Conservation (phyloP, 2,329 filamentous ascomycete genomes). For the Pyrenophora tritici-repentis region DNA sequence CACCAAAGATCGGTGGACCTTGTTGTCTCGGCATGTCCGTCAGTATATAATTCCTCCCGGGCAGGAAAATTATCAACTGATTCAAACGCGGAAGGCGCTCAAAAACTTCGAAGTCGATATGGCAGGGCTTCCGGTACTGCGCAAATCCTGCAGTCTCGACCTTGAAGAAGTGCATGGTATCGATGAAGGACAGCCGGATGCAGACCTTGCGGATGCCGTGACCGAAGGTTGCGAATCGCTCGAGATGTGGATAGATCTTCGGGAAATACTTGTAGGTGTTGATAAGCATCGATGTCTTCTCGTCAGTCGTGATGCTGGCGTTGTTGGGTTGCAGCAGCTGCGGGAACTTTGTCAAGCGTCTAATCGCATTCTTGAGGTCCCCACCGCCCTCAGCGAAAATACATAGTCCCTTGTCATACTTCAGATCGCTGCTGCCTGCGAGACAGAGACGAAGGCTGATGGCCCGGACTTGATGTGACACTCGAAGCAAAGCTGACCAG, state of each 20-base stretch:
- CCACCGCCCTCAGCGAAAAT: neutral
- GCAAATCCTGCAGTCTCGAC: slow-evolving; percentile 22
- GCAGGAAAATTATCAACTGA: slow-evolving; percentile 26
- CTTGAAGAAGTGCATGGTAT: slow-evolving; percentile 35
- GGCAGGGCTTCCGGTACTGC: neutral
- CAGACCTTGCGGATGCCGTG: slow-evolving; percentile 34
- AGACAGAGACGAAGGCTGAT: slow-evolving; percentile 31
- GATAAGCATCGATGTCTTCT: slow-evolving; percentile 6
- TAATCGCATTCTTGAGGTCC: slow-evolving; percentile 10
- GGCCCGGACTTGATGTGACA: slow-evolving; percentile 30
- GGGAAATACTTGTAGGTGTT: slow-evolving; percentile 25
- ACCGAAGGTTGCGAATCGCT: slow-evolving; percentile 27
- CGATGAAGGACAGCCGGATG: slow-evolving; percentile 25
- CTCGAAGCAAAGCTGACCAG: slow-evolving; percentile 23
- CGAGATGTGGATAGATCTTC: slow-evolving; percentile 27
- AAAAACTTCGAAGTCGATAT: slow-evolving; percentile 24
- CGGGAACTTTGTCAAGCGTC: slow-evolving; percentile 18
- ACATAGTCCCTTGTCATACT: slow-evolving; percentile 11
- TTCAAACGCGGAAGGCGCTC: slow-evolving; percentile 29
- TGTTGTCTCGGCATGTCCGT: slow-evolving; percentile 1
- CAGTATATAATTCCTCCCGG: slow-evolving; percentile 8
- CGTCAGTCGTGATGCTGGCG: slow-evolving; percentile 9
- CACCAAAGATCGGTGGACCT: slow-evolving; percentile 26
- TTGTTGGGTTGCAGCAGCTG: slow-evolving; percentile 18
- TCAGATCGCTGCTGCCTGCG: slow-evolving; percentile 12